Base-by-base conservation (phyloP, 352 stramenopile species). In the Phytopythium helicoides region DNA sequence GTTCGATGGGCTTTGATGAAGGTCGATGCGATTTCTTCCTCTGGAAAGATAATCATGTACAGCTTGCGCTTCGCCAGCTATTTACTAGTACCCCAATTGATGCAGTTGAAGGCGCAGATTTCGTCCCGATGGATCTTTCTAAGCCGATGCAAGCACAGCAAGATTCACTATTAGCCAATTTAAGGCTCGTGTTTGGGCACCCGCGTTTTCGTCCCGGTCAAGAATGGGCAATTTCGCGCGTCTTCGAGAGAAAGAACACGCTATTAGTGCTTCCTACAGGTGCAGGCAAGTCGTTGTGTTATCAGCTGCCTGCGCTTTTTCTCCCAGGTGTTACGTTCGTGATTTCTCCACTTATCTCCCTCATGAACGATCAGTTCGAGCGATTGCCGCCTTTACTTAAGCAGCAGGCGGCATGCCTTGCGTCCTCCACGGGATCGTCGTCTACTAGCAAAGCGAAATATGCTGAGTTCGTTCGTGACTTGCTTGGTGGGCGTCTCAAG, bases 221-320 rank as follows among this genome's bases (percentile, higher is more conserved):
- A 50, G 49, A 86, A 35, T 97, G 88, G 88, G 86, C 84, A 1
- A 92, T 97, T 49, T 55, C 75, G 11, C 81, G 88, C 19, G 68
- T 94, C 7, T 69, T 96, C 18, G 46, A 66, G 52, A 72, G 66
- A 18, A 63, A 85, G 34, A 63, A 76, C 36, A 94, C 81, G 7
- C 63, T 99, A 6, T 68, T 99, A 1, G 91, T 99, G 15, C 84
- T 98, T 21, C 94, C 97, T 5, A 99, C 97, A 11, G 98, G 98
- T 22, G 94, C 95, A 19, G 98, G 98, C 55, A 99, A 99, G 68
- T 98, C 91, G 33, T 76, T 99, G 2, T 99, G 94, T 58, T 99
- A 99, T 66, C 96, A 99, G 46, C 85, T 99, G 19, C 97, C 78
- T 3, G 80, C 80, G 9, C 53, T 92, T 16, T 90, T 94, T 47